Conservation (phyloP, 768 basidiomycete species). For the Nidularia sp. region DNA sequence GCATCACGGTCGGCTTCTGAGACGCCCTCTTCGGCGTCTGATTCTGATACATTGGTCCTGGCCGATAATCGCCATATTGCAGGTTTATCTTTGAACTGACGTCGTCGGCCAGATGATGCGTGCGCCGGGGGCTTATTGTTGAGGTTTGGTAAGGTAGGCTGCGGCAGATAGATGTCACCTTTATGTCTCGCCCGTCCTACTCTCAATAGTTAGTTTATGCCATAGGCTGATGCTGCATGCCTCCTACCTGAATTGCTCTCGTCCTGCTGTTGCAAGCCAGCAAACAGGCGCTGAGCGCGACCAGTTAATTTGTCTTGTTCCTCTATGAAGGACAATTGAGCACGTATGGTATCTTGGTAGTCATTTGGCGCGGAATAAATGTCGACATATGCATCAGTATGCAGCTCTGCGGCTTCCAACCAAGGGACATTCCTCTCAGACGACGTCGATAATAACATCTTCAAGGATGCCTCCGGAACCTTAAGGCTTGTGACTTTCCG, state of each 20-base stretch:
- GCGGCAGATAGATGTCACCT: background rate
- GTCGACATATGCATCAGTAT: conserved; percentile 59
- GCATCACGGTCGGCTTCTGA: conserved; percentile 70
- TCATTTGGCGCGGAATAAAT: conserved; percentile 62
- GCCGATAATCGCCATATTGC: conserved; percentile 15
- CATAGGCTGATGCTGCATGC: background rate
- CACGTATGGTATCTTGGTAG: conserved; percentile 42
- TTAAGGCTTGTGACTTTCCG: conserved; percentile 59
- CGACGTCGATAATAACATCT: conserved; percentile 43
- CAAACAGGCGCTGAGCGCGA: conserved; percentile 54
- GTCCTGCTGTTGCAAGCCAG: conserved; percentile 16
- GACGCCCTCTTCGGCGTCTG: conserved; percentile 59
- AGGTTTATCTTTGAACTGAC: too few species aligned
- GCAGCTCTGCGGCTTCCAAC: conserved; percentile 60
- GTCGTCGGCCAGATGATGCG: too few species aligned
- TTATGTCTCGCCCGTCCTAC: background rate
- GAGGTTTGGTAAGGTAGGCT: conserved; percentile 8
- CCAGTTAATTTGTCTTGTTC: conserved; percentile 69
- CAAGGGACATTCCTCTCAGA: conserved; percentile 40
- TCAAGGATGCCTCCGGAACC: conserved; percentile 46
- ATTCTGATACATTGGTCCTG: conserved; percentile 46
- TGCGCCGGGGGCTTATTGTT: too few species aligned
- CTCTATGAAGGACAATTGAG: conserved; percentile 64
- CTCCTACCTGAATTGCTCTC: background rate
- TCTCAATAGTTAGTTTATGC: background rate